Percentiles rank a stretch among this genome's conserved stretches.
phyloP scores from a whole-genome alignment of 331 rosid genomes.

The Quercus tomentella region DNA sequence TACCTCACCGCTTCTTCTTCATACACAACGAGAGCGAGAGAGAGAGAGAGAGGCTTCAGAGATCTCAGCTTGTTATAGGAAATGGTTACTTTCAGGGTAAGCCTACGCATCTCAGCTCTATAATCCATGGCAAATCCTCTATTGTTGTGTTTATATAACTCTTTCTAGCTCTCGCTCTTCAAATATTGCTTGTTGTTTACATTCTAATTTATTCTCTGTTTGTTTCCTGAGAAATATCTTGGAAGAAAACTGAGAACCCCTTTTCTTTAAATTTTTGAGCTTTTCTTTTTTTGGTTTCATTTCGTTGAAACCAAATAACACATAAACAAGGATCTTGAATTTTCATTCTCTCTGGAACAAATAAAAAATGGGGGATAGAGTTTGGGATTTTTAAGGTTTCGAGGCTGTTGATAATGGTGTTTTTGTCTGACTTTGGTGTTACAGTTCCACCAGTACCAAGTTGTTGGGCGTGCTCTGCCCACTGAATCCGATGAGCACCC shows the following conservation, averaged over 20 bases:
- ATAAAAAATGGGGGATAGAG: neutral
- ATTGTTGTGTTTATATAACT: neutral
- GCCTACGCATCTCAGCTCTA: neutral
- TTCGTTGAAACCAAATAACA: neutral
- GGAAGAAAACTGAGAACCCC: neutral
- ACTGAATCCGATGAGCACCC: slow-evolving; percentile 68
- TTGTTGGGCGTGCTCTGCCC: slow-evolving; percentile 84
- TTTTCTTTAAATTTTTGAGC: neutral
- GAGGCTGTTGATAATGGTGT: neutral
- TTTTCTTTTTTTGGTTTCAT: too few relatives aligned
- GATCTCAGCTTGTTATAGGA: neutral
- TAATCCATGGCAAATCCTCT: neutral
- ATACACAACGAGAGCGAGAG: neutral
- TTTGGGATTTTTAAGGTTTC: neutral
- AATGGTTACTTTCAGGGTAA: slow-evolving; percentile 69
- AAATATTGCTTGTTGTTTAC: neutral
- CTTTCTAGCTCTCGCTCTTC: neutral
- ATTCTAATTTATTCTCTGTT: neutral
- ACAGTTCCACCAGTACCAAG: slow-evolving; percentile 89
- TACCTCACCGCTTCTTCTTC: neutral
- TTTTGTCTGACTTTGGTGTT: neutral
- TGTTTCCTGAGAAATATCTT: neutral
- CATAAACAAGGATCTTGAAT: neutral
- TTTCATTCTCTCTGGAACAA: neutral
- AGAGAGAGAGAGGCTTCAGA: slow-evolving; percentile 3